A percentile compares a stretch with the other conserved stretches of the same genome.
These are phyloP conservation scores for Taiozyma sp. DNA, from an alignment of 1,139 yeast genomes.

Conservation along the genomic window DNA sequence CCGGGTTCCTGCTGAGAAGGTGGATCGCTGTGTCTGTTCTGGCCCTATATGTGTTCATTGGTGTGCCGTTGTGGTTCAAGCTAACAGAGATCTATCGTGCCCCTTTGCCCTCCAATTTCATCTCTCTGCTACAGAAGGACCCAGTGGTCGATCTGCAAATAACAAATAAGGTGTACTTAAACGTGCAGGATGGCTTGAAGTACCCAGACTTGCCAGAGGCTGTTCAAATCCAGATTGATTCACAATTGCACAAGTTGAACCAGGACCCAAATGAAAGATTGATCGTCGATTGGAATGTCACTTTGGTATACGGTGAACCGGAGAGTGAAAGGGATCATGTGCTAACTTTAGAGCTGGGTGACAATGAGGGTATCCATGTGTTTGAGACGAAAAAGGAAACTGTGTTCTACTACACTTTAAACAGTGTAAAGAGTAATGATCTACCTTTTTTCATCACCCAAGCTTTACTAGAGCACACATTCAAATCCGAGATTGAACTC, in stretches of 20 bases:
- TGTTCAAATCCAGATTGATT: slow-evolving; percentile 36
- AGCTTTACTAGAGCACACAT: slow-evolving; percentile 50
- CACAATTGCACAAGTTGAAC: slow-evolving; percentile 21
- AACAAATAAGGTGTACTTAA: slow-evolving; percentile 53
- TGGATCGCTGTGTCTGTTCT: slow-evolving; percentile 24
- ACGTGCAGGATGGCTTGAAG: slow-evolving; percentile 28
- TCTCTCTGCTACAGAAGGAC: slow-evolving; percentile 37
- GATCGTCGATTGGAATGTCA: slow-evolving; percentile 25
- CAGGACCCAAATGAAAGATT: slow-evolving; percentile 23
- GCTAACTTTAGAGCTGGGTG: slow-evolving; percentile 27
- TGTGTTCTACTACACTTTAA: slow-evolving; percentile 41
- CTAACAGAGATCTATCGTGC: slow-evolving; percentile 79
- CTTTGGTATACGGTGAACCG: slow-evolving; percentile 18
- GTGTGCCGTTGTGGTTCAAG: slow-evolving; percentile 67
- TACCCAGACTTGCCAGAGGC: slow-evolving; percentile 43
- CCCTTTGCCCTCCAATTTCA: slow-evolving; percentile 55
- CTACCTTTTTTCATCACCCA: slow-evolving; percentile 60
- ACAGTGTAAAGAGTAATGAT: slow-evolving; percentile 48
- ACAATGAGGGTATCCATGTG: slow-evolving; percentile 28
- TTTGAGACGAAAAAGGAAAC: slow-evolving; percentile 33
- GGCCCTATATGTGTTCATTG: slow-evolving; percentile 46
- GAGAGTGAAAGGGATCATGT: slow-evolving; percentile 24
- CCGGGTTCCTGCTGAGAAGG: slow-evolving; percentile 18
- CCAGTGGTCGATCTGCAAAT: slow-evolving; percentile 36
- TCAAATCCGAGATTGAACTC: slow-evolving; percentile 40